Evolutionary conservation across 202 grass and related monocot genomes (phyloP), one percentile per base, ranked within the genome.

Genomic region (Hordeum pubiflorum): DNA sequence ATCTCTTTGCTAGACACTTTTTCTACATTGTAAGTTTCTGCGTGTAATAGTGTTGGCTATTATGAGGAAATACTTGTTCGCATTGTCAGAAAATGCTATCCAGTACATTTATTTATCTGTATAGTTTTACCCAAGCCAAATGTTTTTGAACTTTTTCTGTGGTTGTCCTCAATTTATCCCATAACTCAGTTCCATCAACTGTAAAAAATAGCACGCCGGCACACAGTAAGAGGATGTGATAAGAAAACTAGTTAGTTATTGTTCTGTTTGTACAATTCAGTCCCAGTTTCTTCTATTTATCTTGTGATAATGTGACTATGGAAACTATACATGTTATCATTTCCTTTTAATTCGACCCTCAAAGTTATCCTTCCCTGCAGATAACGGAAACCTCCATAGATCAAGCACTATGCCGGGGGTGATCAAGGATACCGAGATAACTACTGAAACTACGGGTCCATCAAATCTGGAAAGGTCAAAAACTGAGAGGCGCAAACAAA

Each of bases 381-480:
- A 74, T 13, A 91, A 87, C n/a, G 88, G 41, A 69, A 69, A 73
- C 39, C 82, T 94, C 39, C 75, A 78, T 57, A 94, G 88, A 74
- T 65, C 90, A 82, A 90, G 85, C 40, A 86, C 89, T 22, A 85
- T 94, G 91, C 90, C 92, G 68, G 82, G 83, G 66, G 82, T 85
- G 57, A 79, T 33, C 15, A 81, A 92, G 55, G 77, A 64, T 91
- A 54, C 63, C 52, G 87, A 89, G 78, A 97, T 63, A 63, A 58
- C 58, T 37, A 50, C 86, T 22, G 75, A 79, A 86, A 36, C 79
- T 62, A n/a, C 39, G 18, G 88, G 54, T 1, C 59, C 86, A 38
- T 84, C 83, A 17, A 86, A 75, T 89, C 39, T 89, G 57, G 87
- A 89, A 86, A 91, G 87, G 61, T 91, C 89, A 4, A 91, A 72